Conservation (phyloP, 345 rosid genomes). For the Acer saccharum region DNA sequence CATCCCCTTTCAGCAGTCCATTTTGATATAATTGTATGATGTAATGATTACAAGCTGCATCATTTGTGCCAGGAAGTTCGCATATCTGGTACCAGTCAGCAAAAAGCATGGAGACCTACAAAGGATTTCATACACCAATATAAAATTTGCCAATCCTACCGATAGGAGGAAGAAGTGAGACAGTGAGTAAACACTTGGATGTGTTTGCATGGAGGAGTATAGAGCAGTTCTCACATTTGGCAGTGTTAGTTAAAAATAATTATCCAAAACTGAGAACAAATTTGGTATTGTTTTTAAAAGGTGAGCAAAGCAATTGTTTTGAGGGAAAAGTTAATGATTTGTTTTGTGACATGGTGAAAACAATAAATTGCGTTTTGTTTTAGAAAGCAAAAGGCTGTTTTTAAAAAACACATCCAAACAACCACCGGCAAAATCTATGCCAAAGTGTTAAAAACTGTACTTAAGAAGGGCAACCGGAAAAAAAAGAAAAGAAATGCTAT, state of each 20-base stretch:
- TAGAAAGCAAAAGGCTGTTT: neutral
- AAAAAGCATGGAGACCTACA: constrained; percentile 74
- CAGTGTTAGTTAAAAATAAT: neutral
- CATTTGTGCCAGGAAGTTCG: constrained; percentile 76
- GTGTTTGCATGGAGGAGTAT: neutral
- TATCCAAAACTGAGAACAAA: neutral
- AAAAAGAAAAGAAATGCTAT: neutral
- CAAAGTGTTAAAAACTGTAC: neutral
- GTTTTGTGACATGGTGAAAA: neutral
- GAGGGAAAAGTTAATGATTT: neutral
- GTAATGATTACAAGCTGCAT: constrained; percentile 56
- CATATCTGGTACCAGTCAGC: constrained; percentile 81
- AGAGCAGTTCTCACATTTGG: neutral
- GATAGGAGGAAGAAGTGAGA: neutral
- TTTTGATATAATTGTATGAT: constrained; percentile 74
- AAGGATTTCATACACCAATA: constrained; percentile 3
- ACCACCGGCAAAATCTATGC: neutral
- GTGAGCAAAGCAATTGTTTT: neutral
- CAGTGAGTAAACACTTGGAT: neutral
- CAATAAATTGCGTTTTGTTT: neutral
- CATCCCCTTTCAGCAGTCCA: constrained; percentile 89
- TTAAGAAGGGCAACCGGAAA: neutral
- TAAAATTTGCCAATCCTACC: neutral
- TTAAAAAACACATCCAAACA: neutral
- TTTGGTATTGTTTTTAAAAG: neutral